Conservation (phyloP, 768 basidiomycete genomes). For the Mycena venus region DNA sequence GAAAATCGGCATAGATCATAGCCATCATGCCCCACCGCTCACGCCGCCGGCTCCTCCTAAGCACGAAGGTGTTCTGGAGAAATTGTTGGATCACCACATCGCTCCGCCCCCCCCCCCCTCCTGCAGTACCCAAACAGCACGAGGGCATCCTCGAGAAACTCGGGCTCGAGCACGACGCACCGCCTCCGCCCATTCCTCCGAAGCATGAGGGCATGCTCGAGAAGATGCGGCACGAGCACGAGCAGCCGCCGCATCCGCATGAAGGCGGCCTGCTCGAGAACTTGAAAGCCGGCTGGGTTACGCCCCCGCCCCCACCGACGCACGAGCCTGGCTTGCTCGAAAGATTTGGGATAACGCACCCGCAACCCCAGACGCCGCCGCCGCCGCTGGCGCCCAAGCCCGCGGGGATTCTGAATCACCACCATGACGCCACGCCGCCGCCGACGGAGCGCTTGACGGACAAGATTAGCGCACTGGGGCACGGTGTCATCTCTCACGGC, state of each 20-base stretch:
- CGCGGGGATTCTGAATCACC: conserved; percentile 8
- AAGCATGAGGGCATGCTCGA: conserved; percentile 27
- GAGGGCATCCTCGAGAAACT: conserved; percentile 20
- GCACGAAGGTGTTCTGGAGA: neutral
- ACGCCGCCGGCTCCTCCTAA: neutral
- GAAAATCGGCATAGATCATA: conserved; percentile 2
- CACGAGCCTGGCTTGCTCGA: conserved; percentile 11
- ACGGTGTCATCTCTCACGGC: neutral
- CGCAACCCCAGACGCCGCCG: neutral
- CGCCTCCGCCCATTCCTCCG: conserved; percentile 10
- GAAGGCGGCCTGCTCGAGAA: conserved; percentile 1
- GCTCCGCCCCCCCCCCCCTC: neutral
- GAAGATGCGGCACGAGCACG: conserved; percentile 16
- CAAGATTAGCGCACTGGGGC: neutral
- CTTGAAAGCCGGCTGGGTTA: conserved; percentile 8
- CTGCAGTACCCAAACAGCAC: conserved; percentile 1
- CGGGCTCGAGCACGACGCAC: conserved; percentile 12
- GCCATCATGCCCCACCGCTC: neutral
- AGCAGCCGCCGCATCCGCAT: conserved; percentile 11
- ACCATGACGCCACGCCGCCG: neutral
- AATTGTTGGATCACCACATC: neutral
- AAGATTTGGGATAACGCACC: neutral
- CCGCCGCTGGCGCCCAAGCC: conserved; percentile 22
- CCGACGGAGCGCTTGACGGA: conserved; percentile 2
- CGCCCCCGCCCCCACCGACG: conserved; percentile 7